Evolutionary conservation across 2,329 filamentous ascomycete species (phyloP).

Genomic region (Pseudogymnoascus sp.): DNA sequence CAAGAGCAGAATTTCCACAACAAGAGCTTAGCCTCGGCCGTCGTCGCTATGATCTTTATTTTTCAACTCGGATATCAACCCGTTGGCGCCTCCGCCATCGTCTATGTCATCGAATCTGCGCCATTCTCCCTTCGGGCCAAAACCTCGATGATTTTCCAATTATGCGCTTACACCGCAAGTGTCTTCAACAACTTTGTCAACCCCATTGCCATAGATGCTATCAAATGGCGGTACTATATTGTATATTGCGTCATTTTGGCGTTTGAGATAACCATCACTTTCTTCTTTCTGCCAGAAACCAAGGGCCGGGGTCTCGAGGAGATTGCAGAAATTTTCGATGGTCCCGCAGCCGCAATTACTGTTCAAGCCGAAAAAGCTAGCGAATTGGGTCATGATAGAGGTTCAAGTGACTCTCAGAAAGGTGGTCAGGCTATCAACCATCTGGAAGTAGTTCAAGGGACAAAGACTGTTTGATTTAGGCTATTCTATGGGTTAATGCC

Average conservation of each 20-base stretch:
- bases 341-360: constrained; percentile 11
- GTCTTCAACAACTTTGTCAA: constrained; percentile 43
- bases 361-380: not conserved
- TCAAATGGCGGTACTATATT: constrained; percentile 38
- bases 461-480: too few species aligned
- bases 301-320: constrained; percentile 36
- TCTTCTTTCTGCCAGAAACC: constrained; percentile 39
- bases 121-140: not conserved
- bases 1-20: constrained; percentile 29
- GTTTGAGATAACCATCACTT: constrained; percentile 36
- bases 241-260: constrained; percentile 36
- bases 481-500: too few species aligned
- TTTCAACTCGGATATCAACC: constrained; percentile 39
- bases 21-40: constrained; percentile 16
- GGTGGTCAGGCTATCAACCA: too few species aligned
- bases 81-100: constrained; percentile 48
- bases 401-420: too few species aligned
- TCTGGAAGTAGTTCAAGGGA: too few species aligned
- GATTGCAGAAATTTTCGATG: constrained; percentile 36
- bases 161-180: constrained; percentile 32
- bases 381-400: too few species aligned
- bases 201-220: constrained; percentile 36
- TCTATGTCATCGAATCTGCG: constrained; percentile 21
- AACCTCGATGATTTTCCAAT: constrained; percentile 20
- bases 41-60: constrained; percentile 48